A percentile compares a stretch with the other conserved stretches of the same genome.
These are phyloP conservation scores for Stachybotrys elegans DNA, from an alignment of 2,329 filamentous ascomycete genomes.

Conservation along the genomic window DNA sequence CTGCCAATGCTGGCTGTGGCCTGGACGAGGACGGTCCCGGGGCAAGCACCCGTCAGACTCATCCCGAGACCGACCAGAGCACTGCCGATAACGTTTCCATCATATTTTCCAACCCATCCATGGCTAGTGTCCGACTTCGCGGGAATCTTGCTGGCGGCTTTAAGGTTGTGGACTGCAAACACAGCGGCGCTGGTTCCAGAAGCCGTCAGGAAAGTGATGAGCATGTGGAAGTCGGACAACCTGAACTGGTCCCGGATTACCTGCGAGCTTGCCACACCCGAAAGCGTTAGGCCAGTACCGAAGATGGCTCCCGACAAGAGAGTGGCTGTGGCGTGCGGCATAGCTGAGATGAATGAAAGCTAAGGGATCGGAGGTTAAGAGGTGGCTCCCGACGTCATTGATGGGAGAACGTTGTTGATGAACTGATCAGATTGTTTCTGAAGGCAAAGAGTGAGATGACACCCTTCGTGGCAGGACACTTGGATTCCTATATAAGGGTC, in stretches of 20 bases:
- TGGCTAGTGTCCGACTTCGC: conserved; percentile 2
- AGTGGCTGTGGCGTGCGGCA: background rate
- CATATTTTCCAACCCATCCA: conserved; percentile 4
- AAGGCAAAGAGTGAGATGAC: too few relatives aligned
- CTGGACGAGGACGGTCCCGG: conserved; percentile 8
- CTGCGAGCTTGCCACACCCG: conserved; percentile 7
- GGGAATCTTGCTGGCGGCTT: conserved; percentile 2
- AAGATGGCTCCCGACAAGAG: conserved; percentile 7
- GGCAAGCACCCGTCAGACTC: conserved; percentile 8
- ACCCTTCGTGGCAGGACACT: too few relatives aligned
- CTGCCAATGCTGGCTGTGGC: conserved; percentile 6
- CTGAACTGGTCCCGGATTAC: conserved; percentile 8
- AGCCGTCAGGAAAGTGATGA: conserved; percentile 8
- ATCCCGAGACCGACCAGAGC: conserved; percentile 8
- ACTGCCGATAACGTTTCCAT: conserved; percentile 8
- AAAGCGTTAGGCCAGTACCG: conserved; percentile 8
- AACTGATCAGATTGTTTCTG: too few relatives aligned
- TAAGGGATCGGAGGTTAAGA: too few relatives aligned
- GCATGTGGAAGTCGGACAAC: conserved; percentile 9
- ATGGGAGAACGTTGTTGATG: too few relatives aligned
- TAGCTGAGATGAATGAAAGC: background rate
- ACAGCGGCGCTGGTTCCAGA: conserved; percentile 8
- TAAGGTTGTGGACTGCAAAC: conserved; percentile 6
- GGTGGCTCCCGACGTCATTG: too few relatives aligned
- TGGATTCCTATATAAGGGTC: background rate